Conservation (phyloP, 768 basidiomycete species). For the Suillus subluteus region DNA sequence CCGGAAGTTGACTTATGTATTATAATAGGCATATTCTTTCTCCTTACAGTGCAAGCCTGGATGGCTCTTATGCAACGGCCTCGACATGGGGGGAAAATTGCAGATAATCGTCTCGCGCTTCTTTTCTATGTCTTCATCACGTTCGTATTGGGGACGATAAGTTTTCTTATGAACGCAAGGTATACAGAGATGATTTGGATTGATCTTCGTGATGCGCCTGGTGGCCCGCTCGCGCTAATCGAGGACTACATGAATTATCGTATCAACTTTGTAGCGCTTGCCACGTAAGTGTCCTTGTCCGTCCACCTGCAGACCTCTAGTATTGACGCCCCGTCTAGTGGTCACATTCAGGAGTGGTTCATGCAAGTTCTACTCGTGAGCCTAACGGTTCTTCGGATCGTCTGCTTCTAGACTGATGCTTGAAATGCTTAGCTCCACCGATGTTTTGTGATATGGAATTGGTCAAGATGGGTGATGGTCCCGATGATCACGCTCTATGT, state of each 20-base stretch:
- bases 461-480: constrained; percentile 19
- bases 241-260: background rate
- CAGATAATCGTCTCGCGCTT: background rate
- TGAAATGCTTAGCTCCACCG: constrained; percentile 10
- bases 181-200: constrained; percentile 30
- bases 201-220: constrained; percentile 20
- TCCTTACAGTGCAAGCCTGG: constrained; percentile 5
- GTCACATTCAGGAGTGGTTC: constrained; percentile 2
- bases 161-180: constrained; percentile 19
- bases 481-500: constrained; percentile 22
- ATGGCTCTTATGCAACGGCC: constrained; percentile 4
- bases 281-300: background rate
- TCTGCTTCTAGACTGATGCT: background rate
- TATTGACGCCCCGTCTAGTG: background rate
- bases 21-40: constrained; percentile 20
- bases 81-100: background rate
- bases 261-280: background rate
- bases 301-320: background rate
- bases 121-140: constrained; percentile 11
- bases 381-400: background rate
- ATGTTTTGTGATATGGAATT: constrained; percentile 22
- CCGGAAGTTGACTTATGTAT: background rate
- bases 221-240: background rate
- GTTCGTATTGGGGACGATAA: constrained; percentile 22
- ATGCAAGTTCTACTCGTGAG: constrained; percentile 6